Base-by-base conservation (phyloP, 2,329 filamentous ascomycete genomes). In the Neobulgaria alba region DNA sequence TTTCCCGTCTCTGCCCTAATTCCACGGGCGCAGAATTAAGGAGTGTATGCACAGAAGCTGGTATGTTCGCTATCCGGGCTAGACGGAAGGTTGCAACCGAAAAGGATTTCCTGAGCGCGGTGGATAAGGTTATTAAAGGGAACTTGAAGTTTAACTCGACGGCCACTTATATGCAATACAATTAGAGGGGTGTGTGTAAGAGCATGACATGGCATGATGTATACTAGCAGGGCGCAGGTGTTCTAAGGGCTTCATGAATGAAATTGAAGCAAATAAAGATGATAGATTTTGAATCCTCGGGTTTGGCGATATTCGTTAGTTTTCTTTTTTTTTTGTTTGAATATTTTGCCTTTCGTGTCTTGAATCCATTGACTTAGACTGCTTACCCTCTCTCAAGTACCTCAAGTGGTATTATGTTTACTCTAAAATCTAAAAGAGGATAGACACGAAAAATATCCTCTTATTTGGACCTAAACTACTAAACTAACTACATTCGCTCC, bases 61-160 rank as follows among this genome's bases (percentile, higher is more conserved):
- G 92, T 53, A 96, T 98, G 90, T 98, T 94, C 60, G 92, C 92
- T 46, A 95, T 98, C 52, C 79, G 92, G 34, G 86, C 86, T 29
- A 72, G 92, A 62, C 82, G 92, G 68, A 98, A 98, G 84, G 87
- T 98, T 12, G 92, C 92, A 0, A 90, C 89, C 1, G 92, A 98
- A 73, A 96, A 98, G 76, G 92, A 98, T 67, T 98, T 98, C 68
- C 68, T 98, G 55, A 89, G 86, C 43, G 90, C 92, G 2, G 92
- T 98, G 47, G 92, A 98, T 73, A 98, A 98, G 79, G 92, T 98
- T 50, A 96, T 96, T 71, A 95, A 95, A 77, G 89, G 85, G 56
- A 95, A 96, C 67, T 72, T 95, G 63, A 98, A 98, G 78, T 98
- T 98, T 75, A 96, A 95, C 77, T 93, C 85, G 43, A 98, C 92